A percentile compares a stretch with the other conserved stretches of the same genome.
Evolutionary conservation across 768 basidiomycete species (phyloP).

Genomic region (Rossbeevera mucosa): DNA sequence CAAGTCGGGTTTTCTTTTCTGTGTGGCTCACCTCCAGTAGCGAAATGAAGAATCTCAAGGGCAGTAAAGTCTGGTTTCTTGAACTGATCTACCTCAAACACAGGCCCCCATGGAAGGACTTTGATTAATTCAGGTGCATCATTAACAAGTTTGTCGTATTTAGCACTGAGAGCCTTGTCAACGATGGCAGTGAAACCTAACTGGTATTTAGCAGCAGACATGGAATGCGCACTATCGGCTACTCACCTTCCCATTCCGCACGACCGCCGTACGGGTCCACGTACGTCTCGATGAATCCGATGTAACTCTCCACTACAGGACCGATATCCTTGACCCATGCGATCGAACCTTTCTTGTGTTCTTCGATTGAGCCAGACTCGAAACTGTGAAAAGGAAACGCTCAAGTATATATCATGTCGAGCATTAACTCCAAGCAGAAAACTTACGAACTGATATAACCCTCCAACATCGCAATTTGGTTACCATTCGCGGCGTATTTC

Average conservation of each 20-base stretch:
- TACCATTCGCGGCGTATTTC: conserved; percentile 67
- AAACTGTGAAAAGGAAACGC: conserved; percentile 39
- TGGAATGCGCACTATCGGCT: not conserved
- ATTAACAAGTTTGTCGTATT: conserved; percentile 74
- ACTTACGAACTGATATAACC: conserved; percentile 74
- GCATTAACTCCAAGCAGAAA: not conserved
- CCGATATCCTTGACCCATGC: conserved; percentile 86
- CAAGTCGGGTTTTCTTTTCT: not conserved
- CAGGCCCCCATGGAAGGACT: conserved; percentile 74
- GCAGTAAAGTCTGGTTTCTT: conserved; percentile 86
- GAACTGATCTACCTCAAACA: conserved; percentile 68
- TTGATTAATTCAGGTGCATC: conserved; percentile 77
- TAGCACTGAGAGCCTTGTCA: conserved; percentile 76
- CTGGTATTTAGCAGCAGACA: not conserved
- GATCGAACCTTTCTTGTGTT: conserved; percentile 71
- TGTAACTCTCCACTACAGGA: conserved; percentile 84
- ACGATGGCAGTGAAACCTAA: conserved; percentile 87
- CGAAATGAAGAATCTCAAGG: conserved; percentile 75
- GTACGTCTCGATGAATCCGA: conserved; percentile 84
- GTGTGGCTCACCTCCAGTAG: conserved; percentile 62
- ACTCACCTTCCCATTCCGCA: conserved; percentile 85
- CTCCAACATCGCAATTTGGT: conserved; percentile 70
- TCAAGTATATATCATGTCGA: not conserved
- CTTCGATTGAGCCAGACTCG: conserved; percentile 70
- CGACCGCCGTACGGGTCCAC: conserved; percentile 89